Percentiles rank a stretch among this genome's conserved stretches.
Evolutionary conservation across 23 red algal species (phyloP).

Genomic region (Cyanidioschyzon merolae): DNA sequence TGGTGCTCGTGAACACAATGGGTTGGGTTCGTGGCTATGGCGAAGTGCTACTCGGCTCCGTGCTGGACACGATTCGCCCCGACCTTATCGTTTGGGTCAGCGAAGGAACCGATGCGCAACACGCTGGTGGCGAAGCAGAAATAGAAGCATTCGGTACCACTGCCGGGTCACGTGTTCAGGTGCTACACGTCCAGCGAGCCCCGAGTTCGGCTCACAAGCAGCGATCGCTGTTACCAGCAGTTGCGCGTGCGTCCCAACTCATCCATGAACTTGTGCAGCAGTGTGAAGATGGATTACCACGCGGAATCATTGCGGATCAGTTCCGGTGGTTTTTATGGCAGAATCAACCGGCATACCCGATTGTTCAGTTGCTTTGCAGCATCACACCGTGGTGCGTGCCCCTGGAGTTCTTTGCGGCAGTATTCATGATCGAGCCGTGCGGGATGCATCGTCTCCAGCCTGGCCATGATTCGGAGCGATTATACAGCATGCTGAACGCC

Average conservation of each 20-base stretch:
- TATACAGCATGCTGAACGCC: background rate
- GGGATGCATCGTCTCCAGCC: background rate
- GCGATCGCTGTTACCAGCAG: background rate
- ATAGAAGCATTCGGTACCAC: background rate
- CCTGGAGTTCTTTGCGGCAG: background rate
- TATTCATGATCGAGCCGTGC: background rate
- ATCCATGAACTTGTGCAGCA: background rate
- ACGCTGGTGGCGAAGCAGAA: background rate
- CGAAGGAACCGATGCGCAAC: background rate
- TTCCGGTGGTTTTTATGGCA: background rate
- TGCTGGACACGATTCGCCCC: background rate
- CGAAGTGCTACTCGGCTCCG: background rate
- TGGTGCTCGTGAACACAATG: background rate
- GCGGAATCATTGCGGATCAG: background rate
- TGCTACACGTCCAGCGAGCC: background rate
- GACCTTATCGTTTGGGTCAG: background rate
- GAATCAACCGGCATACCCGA: background rate
- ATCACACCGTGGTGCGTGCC: background rate
- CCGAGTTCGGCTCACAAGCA: background rate
- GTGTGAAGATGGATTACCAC: background rate
- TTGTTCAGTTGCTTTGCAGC: background rate
- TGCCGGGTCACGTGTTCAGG: background rate
- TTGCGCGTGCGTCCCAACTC: background rate
- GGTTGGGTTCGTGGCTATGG: slow-evolving; percentile 5
- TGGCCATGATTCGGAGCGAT: background rate